A percentile compares a stretch with the other conserved stretches of the same genome.
phyloP scores from a whole-genome alignment of 768 basidiomycete species.

The Amyloporia xantha region DNA sequence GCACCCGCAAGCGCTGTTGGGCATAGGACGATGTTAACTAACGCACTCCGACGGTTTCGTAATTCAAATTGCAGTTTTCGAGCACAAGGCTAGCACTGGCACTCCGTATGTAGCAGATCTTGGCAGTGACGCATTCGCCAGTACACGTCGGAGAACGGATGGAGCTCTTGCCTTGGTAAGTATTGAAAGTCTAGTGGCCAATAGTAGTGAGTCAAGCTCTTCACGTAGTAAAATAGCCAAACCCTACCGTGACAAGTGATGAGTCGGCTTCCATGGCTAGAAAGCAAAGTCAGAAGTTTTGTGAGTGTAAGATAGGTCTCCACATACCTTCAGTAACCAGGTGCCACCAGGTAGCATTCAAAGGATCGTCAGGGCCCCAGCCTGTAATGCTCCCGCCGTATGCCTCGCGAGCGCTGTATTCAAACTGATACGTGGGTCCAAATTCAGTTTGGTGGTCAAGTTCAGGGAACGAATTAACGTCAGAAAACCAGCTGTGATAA shows the following conservation, averaged over 20 bases:
- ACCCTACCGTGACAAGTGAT: slow-evolving; percentile 46
- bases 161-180: slow-evolving; percentile 67
- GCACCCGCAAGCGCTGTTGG: too few species aligned
- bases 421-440: slow-evolving; percentile 56
- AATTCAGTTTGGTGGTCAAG: slow-evolving; percentile 50
- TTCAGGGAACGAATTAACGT: slow-evolving; percentile 49
- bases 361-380: slow-evolving; percentile 58
- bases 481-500: slow-evolving; percentile 58
- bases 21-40: too few species aligned
- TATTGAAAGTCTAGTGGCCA: slow-evolving; percentile 50
- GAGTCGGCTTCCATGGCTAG: slow-evolving; percentile 42
- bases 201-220: background rate
- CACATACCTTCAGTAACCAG: slow-evolving; percentile 52
- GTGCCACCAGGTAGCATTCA: slow-evolving; percentile 85
- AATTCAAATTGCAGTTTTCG: slow-evolving; percentile 54
- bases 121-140: slow-evolving; percentile 53
- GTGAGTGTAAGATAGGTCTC: background rate
- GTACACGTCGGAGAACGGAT: slow-evolving; percentile 48
- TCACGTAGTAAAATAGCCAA: background rate
- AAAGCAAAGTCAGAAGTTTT: background rate
- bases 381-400: slow-evolving; percentile 49
- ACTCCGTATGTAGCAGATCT: slow-evolving; percentile 73
- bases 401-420: slow-evolving; percentile 64
- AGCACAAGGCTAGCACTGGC: slow-evolving; percentile 56
- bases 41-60: slow-evolving; percentile 51